Evolutionary conservation across 441 rosid genomes (phyloP).

Genomic region (Jatropha podagrica): DNA sequence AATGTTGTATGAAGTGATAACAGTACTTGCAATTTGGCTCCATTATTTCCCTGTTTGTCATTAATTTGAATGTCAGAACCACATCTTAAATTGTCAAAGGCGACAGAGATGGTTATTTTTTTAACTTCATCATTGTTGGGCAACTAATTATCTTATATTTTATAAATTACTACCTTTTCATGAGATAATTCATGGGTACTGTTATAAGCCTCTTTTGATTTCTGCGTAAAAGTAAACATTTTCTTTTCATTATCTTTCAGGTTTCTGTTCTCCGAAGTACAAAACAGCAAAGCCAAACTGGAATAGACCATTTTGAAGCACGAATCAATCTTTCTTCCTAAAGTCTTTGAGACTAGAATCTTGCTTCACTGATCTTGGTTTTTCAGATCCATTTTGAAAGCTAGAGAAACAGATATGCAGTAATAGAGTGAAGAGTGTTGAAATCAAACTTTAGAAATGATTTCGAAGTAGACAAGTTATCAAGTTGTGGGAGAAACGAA

Average conservation of each 20-base stretch:
- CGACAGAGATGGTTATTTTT: not conserved
- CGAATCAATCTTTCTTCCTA: slow-evolving; percentile 55
- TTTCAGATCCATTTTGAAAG: not conserved
- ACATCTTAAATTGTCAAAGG: not conserved
- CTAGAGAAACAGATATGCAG: not conserved
- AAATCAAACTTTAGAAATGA: too few relatives aligned
- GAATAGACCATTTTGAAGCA: slow-evolving; percentile 77
- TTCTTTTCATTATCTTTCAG: slow-evolving; percentile 34
- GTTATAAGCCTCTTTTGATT: not conserved
- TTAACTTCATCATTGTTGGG: not conserved
- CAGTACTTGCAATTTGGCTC: not conserved
- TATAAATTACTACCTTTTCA: not conserved
- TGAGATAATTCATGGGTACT: not conserved
- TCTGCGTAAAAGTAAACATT: not conserved
- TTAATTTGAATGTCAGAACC: not conserved
- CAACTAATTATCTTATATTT: not conserved
- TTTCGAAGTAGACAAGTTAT: too few relatives aligned
- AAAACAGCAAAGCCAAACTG: slow-evolving; percentile 34
- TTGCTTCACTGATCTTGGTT: not conserved
- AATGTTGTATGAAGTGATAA: not conserved
- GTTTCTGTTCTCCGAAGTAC: slow-evolving; percentile 64
- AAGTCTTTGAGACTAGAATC: slow-evolving; percentile 12
- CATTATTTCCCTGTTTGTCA: not conserved
- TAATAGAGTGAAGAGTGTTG: not conserved
- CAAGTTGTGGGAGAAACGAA: too few relatives aligned